Percentiles rank a stretch among this genome's conserved stretches.
phyloP scores from a whole-genome alignment of 345 rosid species.

The Hirschfeldia incana region DNA sequence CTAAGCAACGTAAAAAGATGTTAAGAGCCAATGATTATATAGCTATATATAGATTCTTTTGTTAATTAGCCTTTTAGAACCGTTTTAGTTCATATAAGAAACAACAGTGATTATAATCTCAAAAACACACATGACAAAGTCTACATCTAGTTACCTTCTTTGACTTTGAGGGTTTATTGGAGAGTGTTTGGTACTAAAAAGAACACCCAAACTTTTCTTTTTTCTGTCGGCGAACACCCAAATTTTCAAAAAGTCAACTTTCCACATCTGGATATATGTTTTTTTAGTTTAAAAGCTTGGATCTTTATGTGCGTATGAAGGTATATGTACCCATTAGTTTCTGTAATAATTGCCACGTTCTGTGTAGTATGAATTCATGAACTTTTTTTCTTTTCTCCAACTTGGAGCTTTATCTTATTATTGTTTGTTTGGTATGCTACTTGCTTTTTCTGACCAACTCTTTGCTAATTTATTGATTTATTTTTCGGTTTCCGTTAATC shows the following conservation, averaged over 20 bases:
- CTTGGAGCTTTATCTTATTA: slow-evolving; percentile 23
- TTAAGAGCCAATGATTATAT: background rate
- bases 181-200: background rate
- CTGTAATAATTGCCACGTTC: slow-evolving; percentile 26
- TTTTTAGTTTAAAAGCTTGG: background rate
- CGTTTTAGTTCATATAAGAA: background rate
- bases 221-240: background rate
- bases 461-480: slow-evolving; percentile 12
- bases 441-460: slow-evolving; percentile 26
- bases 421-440: slow-evolving; percentile 3
- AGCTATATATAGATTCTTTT: slow-evolving; percentile 2
- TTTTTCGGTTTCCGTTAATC: background rate
- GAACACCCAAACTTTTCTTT: background rate
- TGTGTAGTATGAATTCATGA: slow-evolving; percentile 14
- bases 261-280: slow-evolving; percentile 3
- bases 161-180: slow-evolving; percentile 3
- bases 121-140: background rate
- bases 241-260: background rate
- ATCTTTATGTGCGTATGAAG: slow-evolving; percentile 13
- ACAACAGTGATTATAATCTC: slow-evolving; percentile 8
- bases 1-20: slow-evolving; percentile 8
- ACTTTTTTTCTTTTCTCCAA: slow-evolving; percentile 25
- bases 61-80: background rate
- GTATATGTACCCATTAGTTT: background rate
- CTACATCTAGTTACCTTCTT: background rate